phyloP scores from a whole-genome alignment of 805 yeast species.

The Barnettozyma sp. region DNA sequence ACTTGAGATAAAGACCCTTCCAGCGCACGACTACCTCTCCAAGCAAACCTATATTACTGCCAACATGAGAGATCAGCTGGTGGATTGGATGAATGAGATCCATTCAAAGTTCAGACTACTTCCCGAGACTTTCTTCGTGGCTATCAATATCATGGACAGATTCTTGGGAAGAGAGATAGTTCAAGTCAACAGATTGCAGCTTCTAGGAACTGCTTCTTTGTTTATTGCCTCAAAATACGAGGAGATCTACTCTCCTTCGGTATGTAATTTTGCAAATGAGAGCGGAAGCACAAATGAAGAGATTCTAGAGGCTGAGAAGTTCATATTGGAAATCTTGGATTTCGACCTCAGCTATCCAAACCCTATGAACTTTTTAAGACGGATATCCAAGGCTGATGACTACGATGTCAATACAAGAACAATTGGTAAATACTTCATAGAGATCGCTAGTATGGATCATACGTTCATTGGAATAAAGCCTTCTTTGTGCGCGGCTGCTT shows the following conservation, averaged over 20 bases:
- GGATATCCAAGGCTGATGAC: slow-evolving; percentile 91
- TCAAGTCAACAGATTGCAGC: slow-evolving; percentile 73
- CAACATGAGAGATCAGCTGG: slow-evolving; percentile 71
- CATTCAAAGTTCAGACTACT: slow-evolving; percentile 76
- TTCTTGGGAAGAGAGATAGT: slow-evolving; percentile 73
- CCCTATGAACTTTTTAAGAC: slow-evolving; percentile 86
- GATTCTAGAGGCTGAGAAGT: slow-evolving; percentile 79
- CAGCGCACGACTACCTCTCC: slow-evolving; percentile 34
- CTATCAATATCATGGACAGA: slow-evolving; percentile 83
- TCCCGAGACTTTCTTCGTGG: slow-evolving; percentile 81
- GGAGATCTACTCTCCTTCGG: slow-evolving; percentile 86
- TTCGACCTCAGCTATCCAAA: slow-evolving; percentile 83
- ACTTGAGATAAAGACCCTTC: slow-evolving; percentile 67
- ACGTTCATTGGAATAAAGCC: slow-evolving; percentile 74
- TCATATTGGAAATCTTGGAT: slow-evolving; percentile 62
- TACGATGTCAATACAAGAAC: slow-evolving; percentile 89
- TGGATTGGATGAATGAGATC: slow-evolving; percentile 92
- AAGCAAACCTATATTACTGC: slow-evolving; percentile 38
- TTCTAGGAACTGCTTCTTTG: slow-evolving; percentile 78
- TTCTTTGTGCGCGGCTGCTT: slow-evolving; percentile 79
- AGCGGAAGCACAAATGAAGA: slow-evolving; percentile 79
- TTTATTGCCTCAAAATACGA: slow-evolving; percentile 91
- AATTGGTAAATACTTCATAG: slow-evolving; percentile 79
- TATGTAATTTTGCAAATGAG: slow-evolving; percentile 77
- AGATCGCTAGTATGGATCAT: slow-evolving; percentile 73